A percentile compares a stretch with the other conserved stretches of the same genome.
Evolutionary conservation across 2,329 filamentous ascomycete genomes (phyloP).

Genomic region (Pyricularia sp.): DNA sequence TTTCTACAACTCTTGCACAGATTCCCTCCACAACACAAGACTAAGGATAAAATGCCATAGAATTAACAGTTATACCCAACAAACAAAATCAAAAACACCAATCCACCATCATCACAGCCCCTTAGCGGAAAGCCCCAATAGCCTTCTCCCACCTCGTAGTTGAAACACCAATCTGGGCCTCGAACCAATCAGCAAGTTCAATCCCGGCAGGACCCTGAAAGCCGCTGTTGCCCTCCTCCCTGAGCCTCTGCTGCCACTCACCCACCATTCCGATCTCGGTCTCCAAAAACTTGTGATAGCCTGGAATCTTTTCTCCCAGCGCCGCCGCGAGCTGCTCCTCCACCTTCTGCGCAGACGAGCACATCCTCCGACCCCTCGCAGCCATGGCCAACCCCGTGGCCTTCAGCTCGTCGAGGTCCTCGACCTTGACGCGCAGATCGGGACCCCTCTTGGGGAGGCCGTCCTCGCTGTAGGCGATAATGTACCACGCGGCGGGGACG

Average conservation of each 20-base stretch:
- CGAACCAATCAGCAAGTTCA: not conserved
- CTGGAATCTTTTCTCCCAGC: not conserved
- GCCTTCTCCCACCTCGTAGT: not conserved
- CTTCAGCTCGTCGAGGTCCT: not conserved
- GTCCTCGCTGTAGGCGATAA: not conserved
- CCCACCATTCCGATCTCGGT: not conserved
- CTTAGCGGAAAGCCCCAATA: not conserved
- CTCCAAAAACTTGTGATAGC: not conserved
- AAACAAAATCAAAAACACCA: not conserved
- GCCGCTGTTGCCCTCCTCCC: not conserved
- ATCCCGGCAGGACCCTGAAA: not conserved
- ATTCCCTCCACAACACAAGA: not conserved
- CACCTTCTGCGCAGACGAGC: not conserved
- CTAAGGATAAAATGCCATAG: not conserved
- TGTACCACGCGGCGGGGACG: not conserved
- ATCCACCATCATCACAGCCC: not conserved
- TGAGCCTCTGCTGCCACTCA: not conserved
- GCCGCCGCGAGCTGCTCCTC: not conserved
- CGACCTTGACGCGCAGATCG: not conserved
- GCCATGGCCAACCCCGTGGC: not conserved
- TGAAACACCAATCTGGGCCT: not conserved
- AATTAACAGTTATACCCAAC: not conserved
- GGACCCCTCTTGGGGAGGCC: not conserved
- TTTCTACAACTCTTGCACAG: not conserved
- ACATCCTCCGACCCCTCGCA: not conserved